Percentiles rank a stretch among this genome's conserved stretches.
Conservation (phyloP, 139 green algal genomes). For the Haematococcus sp. region DNA sequence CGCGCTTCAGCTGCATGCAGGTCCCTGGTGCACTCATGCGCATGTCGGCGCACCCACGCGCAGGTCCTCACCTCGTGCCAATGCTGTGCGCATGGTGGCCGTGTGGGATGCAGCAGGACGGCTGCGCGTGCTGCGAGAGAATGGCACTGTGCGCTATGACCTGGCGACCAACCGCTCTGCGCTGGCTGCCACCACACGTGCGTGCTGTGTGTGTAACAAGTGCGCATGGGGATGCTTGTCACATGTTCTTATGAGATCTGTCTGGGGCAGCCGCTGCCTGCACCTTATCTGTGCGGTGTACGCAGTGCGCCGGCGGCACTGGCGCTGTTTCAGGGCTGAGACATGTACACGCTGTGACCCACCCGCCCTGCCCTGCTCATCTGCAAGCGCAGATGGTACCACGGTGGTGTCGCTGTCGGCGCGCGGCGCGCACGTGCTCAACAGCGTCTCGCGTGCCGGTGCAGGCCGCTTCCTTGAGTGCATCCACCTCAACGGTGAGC, state of each 20-base stretch:
- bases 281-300: background rate
- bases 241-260: background rate
- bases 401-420: too few species aligned
- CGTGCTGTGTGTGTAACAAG: background rate
- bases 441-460: too few species aligned
- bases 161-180: slow-evolving; percentile 20
- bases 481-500: too few species aligned
- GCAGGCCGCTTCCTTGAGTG: too few species aligned
- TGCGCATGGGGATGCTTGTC: background rate
- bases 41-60: too few species aligned
- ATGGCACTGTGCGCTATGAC: slow-evolving; percentile 26
- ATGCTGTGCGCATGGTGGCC: background rate
- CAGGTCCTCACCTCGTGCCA: background rate
- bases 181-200: slow-evolving; percentile 18
- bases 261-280: background rate
- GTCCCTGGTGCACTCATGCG: too few species aligned
- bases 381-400: too few species aligned
- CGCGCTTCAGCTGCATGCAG: too few species aligned
- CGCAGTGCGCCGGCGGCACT: background rate
- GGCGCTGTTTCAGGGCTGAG: background rate
- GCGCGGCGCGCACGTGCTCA: too few species aligned
- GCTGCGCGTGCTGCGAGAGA: slow-evolving; percentile 31
- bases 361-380: too few species aligned
- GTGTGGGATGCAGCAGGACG: slow-evolving; percentile 9
- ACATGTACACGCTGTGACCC: too few species aligned